These are phyloP conservation scores for Boletellus sp. DNA, from an alignment of 768 basidiomycete species.

Conservation along the genomic window DNA sequence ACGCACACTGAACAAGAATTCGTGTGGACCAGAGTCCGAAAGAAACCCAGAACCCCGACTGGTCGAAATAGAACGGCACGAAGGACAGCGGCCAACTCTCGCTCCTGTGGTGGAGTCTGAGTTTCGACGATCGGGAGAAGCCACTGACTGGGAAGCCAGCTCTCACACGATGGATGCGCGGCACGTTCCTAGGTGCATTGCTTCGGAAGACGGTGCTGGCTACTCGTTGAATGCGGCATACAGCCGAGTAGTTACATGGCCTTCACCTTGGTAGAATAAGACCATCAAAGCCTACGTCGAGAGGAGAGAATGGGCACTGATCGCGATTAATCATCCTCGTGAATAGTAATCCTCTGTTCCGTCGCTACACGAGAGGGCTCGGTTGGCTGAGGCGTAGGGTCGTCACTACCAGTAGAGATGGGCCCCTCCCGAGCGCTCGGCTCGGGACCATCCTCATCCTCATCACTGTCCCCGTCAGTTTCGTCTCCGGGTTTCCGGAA, in stretches of 20 bases:
- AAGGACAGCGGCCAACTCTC: too few relatives aligned
- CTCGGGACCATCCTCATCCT: constrained; percentile 24
- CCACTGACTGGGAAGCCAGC: too few relatives aligned
- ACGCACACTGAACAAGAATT: too few relatives aligned
- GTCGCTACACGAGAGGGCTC: constrained; percentile 27
- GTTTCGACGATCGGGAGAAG: too few relatives aligned
- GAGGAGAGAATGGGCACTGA: background rate
- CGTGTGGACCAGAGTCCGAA: too few relatives aligned
- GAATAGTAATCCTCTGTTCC: constrained; percentile 41
- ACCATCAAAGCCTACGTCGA: background rate
- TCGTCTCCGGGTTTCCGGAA: constrained; percentile 54
- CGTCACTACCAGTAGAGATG: background rate
- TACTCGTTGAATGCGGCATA: background rate
- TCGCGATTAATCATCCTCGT: constrained; percentile 45
- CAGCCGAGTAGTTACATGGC: background rate
- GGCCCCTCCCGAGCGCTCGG: constrained; percentile 3
- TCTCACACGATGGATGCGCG: too few relatives aligned
- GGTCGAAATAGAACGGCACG: too few relatives aligned
- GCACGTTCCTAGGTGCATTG: too few relatives aligned
- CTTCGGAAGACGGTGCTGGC: too few relatives aligned
- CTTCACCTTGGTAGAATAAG: background rate
- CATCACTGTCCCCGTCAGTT: constrained; percentile 42
- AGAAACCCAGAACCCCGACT: too few relatives aligned
- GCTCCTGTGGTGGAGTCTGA: too few relatives aligned
- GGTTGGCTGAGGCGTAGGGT: background rate